Evolutionary conservation across 1,284 basidiomycete genomes (phyloP), one percentile per base, ranked within the genome.

Genomic region (Fomitopsis betulina): DNA sequence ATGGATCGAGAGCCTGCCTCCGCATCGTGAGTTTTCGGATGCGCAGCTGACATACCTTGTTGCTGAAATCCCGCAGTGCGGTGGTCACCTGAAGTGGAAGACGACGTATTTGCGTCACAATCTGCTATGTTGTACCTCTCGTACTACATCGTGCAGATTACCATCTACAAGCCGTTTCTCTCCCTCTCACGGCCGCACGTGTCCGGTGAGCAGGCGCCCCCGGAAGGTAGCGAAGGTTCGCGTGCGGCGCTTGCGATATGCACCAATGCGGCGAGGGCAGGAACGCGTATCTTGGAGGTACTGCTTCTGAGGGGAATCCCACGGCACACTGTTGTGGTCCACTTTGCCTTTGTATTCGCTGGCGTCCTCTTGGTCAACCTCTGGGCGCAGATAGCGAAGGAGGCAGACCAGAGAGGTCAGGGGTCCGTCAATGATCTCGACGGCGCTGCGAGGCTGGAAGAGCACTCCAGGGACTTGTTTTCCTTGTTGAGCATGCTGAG

Each of bases 81-180:
- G 62, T 94, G 91, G 91, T 79, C 83, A 4, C 75, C 82, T n/a
- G 74, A 80, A 42, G 79, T 82, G 40, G 76, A 83, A 60, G 73
- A 85, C 62, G 54, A 53, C 63, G 21, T 68, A 1, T 82, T 87
- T 60, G 83, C 87, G 38, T 81, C 80, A 54, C 91, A 91, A 71
- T 85, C 89, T 2, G 82, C 88, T 2, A 78, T 81, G 5, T 73
- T 94, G 12, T 85, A 86, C 65, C 78, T 82, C 19, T 80, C 83
- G 5, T 94, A 92, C 69, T 85, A 93, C 71, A 74, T 87, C 53
- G 74, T 80, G 15, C 82, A 82, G 64, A 91, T 93, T 66, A 76
- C 90, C 60, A 81, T 93, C 53, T 87, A 93, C 68, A 82, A 90
- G 12, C 86, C 89, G 0, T 93, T 93, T 71, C 85, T 92, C 37